Percentiles rank a stretch among this genome's conserved stretches.
Conservation (phyloP, 176 grass and related monocot species). For the Olyra latifolia region DNA sequence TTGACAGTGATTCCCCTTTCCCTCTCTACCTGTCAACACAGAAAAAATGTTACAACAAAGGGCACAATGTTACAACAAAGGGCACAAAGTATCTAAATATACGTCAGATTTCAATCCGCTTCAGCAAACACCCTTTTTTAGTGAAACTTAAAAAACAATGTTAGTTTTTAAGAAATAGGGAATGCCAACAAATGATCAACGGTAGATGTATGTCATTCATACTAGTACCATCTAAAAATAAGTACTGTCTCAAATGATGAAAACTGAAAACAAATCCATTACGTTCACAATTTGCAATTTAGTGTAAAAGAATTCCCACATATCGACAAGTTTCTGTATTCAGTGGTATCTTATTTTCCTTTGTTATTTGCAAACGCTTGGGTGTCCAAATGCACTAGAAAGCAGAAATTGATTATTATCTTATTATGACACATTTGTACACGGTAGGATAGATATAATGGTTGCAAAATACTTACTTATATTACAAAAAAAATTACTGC, state of each 20-base stretch:
- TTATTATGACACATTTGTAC: neutral
- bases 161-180: neutral
- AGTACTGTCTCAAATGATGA: neutral
- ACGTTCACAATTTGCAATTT: neutral
- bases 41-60: slow-evolving; percentile 30
- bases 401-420: neutral
- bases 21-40: slow-evolving; percentile 71
- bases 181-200: neutral
- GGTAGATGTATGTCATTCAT: slow-evolving; percentile 11
- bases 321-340: neutral
- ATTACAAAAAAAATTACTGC: neutral
- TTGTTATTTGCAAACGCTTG: neutral
- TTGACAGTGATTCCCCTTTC: slow-evolving; percentile 97
- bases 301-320: neutral
- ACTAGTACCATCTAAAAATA: neutral
- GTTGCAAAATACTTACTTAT: neutral
- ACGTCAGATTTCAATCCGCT: slow-evolving; percentile 1
- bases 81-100: slow-evolving; percentile 1
- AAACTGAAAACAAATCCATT: slow-evolving; percentile 6
- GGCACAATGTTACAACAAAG: slow-evolving; percentile 24
- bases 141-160: neutral
- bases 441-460: neutral
- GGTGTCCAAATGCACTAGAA: neutral
- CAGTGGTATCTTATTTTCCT: neutral
- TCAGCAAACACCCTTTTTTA: neutral